These are phyloP conservation scores for Solanum etuberosum DNA, from an alignment of 257 asterid genomes.

Conservation along the genomic window DNA sequence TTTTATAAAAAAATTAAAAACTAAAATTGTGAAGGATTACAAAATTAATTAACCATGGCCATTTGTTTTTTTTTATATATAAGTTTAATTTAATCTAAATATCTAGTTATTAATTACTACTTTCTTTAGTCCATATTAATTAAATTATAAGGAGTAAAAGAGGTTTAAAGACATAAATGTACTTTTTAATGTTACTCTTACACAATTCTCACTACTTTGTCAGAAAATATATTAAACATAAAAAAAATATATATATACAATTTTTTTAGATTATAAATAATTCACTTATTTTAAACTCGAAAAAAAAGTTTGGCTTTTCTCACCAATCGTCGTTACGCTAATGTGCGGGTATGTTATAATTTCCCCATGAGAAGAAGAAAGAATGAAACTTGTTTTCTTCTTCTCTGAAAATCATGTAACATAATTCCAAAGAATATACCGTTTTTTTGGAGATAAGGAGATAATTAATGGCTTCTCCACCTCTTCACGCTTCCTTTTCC, in stretches of 20 bases:
- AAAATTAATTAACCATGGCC: not conserved
- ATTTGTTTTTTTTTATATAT: too few relatives aligned
- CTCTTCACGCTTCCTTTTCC: conserved; percentile 20
- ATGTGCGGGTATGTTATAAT: not conserved
- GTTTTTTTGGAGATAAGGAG: not conserved
- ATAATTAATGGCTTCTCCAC: conserved; percentile 14
- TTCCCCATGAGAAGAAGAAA: not conserved
- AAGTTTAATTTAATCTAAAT: too few relatives aligned
- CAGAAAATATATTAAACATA: too few relatives aligned
- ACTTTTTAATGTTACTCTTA: too few relatives aligned
- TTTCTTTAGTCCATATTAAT: not conserved
- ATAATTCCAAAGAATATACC: not conserved
- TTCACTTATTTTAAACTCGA: not conserved
- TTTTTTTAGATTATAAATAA: too few relatives aligned
- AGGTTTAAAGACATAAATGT: not conserved
- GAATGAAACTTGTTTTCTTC: not conserved
- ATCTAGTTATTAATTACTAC: too few relatives aligned
- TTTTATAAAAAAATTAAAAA: too few relatives aligned
- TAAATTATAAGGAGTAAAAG: too few relatives aligned
- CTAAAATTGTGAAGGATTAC: not conserved
- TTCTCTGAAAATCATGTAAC: not conserved
- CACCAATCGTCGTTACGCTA: not conserved
- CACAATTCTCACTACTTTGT: not conserved
- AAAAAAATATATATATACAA: too few relatives aligned
- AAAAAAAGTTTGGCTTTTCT: not conserved